Percentiles rank a stretch among this genome's conserved stretches.
phyloP scores from a whole-genome alignment of 1,284 basidiomycete species.

The Boletus semigastroideus region DNA sequence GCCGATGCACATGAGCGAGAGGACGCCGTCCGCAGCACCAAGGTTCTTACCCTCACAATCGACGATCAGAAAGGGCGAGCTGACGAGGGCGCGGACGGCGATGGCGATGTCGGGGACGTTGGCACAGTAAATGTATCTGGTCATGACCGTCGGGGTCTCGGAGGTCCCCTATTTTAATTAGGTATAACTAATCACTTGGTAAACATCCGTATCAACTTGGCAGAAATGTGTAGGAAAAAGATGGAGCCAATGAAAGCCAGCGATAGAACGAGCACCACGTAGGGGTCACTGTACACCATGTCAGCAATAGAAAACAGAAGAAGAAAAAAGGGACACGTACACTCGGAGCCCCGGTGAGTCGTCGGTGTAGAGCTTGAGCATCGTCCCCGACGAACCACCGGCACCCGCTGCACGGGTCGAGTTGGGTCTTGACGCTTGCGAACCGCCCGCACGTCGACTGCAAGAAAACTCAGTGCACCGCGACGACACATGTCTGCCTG shows the following conservation, averaged over 20 bases:
- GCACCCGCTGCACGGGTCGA: conserved; percentile 92
- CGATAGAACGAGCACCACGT: conserved; percentile 95
- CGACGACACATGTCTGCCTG: neutral
- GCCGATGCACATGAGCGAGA: conserved; percentile 45
- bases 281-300: conserved; percentile 75
- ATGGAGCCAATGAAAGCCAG: conserved; percentile 98
- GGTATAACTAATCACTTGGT: conserved; percentile 51
- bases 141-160: conserved; percentile 12
- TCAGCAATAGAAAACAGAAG: neutral
- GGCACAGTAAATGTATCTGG: conserved; percentile 22
- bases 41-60: conserved; percentile 42
- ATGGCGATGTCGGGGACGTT: conserved; percentile 10
- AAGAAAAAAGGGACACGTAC: conserved; percentile 52
- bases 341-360: conserved; percentile 96
- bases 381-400: conserved; percentile 95
- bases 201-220: conserved; percentile 90
- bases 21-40: conserved; percentile 36
- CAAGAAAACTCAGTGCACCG: neutral
- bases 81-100: conserved; percentile 21
- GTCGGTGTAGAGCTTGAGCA: conserved; percentile 98
- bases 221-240: conserved; percentile 98
- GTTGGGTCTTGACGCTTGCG: conserved; percentile 77
- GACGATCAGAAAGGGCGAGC: conserved; percentile 31
- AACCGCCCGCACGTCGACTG: conserved; percentile 77
- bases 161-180: neutral